Evolutionary conservation across 2,329 filamentous ascomycete genomes (phyloP), one percentile per base, ranked within the genome.

Genomic region (Scleromitrula shiraiana): DNA sequence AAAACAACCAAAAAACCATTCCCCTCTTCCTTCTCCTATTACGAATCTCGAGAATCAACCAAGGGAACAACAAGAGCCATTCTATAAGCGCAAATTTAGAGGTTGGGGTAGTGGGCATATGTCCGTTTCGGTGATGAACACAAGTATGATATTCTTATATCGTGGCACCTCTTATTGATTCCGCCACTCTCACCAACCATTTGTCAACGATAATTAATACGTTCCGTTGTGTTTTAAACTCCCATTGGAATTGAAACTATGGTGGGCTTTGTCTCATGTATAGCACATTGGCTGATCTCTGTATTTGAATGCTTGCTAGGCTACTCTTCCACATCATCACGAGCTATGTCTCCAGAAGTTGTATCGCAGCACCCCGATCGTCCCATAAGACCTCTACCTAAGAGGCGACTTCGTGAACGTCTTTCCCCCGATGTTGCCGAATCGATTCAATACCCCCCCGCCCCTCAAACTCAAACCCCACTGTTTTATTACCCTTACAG

Each of bases 381-480:
- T 67, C 85, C 91, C 52, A 98, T 98, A 65, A 84, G 89, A 63
- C 93, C 93, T 49, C 72, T 98, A 52, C 93, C 93, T 36, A 93
- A 87, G 69, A 85, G 89, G 61, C 84, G 87, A 55, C 76, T 98
- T 46, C 87, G 90, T 60, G 89, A 93, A 64, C 82, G 88, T 49
- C 74, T 98, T 44, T 90, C 91, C 26, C 83, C 87, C 51, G 88
- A 95, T 65, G 82, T 86, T 59, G 88, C 86, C 49, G 83, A 85
- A 45, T 80, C 83, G 24, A 93, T 96, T 59, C 76, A 83, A 58
- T 95, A 88, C 59, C 90, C 91, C 7, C 81, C 86, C 4, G 77
- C 82, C 12, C 84, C 82, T n/a, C 76, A 82, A 30, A 77, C 80
- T 20, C 77, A 78, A 7, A 77, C 82, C 7, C 84, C 87, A 35